These are phyloP conservation scores for Aspergillus jensenii DNA, from an alignment of 2,329 filamentous ascomycete genomes.

Conservation along the genomic window DNA sequence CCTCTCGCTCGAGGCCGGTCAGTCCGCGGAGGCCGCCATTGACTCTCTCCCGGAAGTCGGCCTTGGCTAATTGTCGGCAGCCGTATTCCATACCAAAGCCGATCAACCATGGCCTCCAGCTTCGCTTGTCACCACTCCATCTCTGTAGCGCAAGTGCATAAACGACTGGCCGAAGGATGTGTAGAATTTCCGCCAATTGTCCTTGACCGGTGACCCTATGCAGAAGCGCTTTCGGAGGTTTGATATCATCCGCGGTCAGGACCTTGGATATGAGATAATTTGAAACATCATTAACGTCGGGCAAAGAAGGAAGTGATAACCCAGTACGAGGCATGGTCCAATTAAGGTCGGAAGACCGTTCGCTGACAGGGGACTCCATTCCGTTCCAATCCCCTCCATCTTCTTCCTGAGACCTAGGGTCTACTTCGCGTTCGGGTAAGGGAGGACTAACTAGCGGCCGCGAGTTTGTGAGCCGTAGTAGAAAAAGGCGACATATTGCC, in stretches of 20 bases:
- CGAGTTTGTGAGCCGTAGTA: constrained; percentile 79
- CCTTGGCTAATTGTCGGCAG: constrained; percentile 78
- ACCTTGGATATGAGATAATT: constrained; percentile 86
- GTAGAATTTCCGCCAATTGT: constrained; percentile 83
- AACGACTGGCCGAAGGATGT: constrained; percentile 83
- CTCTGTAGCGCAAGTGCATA: constrained; percentile 82
- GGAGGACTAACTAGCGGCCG: constrained; percentile 79
- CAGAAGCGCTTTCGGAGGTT: constrained; percentile 82
- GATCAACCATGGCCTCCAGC: constrained; percentile 89
- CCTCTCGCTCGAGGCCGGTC: constrained; percentile 84
- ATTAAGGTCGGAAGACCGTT: constrained; percentile 49
- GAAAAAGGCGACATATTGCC: constrained; percentile 75
- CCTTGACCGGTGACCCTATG: constrained; percentile 71
- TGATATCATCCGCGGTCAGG: constrained; percentile 93
- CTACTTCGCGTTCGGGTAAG: constrained; percentile 79
- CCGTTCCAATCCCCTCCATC: constrained; percentile 48
- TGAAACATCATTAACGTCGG: constrained; percentile 77
- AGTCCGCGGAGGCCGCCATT: constrained; percentile 72
- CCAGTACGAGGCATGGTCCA: constrained; percentile 97
- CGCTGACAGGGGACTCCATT: constrained; percentile 44
- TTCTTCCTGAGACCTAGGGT: constrained; percentile 60
- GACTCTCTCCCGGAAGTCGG: constrained; percentile 60
- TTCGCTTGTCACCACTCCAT: constrained; percentile 68
- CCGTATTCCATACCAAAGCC: constrained; percentile 83
- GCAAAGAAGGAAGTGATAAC: constrained; percentile 78